A percentile compares a stretch with the other conserved stretches of the same genome.
Evolutionary conservation across 2,329 filamentous ascomycete genomes (phyloP).

Genomic region (Mycogone perniciosa): DNA sequence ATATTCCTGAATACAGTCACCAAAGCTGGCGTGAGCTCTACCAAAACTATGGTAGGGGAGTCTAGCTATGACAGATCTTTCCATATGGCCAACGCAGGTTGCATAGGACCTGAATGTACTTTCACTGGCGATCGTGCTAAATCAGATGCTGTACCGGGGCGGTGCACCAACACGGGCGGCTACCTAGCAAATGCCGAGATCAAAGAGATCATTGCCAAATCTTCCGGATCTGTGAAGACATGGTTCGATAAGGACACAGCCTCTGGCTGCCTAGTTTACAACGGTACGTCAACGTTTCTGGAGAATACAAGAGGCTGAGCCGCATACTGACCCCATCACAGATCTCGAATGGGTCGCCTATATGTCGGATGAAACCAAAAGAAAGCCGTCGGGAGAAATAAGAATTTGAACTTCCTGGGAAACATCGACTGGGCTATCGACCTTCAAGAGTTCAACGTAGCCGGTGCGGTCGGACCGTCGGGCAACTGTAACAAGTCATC

Average conservation of each 20-base stretch:
- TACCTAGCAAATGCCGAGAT: slow-evolving; percentile 24
- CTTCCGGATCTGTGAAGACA: slow-evolving; percentile 12
- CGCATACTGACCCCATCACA: not conserved
- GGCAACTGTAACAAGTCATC: not conserved
- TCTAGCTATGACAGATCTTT: slow-evolving; percentile 10
- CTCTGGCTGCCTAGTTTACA: slow-evolving; percentile 7
- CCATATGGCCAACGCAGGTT: slow-evolving; percentile 4
- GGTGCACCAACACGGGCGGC: slow-evolving; percentile 22
- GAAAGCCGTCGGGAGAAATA: not conserved
- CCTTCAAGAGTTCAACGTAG: not conserved
- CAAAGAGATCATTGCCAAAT: slow-evolving; percentile 3
- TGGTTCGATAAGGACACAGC: slow-evolving; percentile 3
- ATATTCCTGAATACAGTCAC: too few species aligned
- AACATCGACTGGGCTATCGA: slow-evolving; percentile 10
- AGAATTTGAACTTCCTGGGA: slow-evolving; percentile 1
- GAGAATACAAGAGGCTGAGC: not conserved
- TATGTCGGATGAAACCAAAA: not conserved
- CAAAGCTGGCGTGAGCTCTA: too few species aligned
- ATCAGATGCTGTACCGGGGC: slow-evolving; percentile 16
- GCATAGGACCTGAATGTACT: not conserved
- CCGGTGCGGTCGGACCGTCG: not conserved
- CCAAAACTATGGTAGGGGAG: not conserved
- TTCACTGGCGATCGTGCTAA: slow-evolving; percentile 1
- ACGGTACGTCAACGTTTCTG: not conserved
- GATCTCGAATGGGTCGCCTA: slow-evolving; percentile 4